Percentiles rank a stretch among this genome's conserved stretches.
Evolutionary conservation across 257 asterid species (phyloP).

Genomic region (Scutellaria baicalensis): DNA sequence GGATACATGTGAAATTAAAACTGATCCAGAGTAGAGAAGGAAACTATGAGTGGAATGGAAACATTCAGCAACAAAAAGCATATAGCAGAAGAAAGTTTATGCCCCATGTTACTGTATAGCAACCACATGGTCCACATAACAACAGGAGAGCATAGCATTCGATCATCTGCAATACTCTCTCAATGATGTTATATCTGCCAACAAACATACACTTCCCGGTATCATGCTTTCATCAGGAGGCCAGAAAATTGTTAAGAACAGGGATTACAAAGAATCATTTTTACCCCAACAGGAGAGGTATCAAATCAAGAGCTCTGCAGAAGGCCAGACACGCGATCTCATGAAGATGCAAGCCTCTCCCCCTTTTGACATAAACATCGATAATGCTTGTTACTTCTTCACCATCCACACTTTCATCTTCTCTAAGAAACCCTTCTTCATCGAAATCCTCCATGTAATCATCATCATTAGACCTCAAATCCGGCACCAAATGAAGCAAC

Average conservation of each 20-base stretch:
- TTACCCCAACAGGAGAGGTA: constrained; percentile 65
- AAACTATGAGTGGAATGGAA: neutral
- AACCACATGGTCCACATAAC: neutral
- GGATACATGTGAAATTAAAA: neutral
- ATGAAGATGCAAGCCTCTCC: constrained; percentile 67
- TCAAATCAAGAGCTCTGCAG: constrained; percentile 66
- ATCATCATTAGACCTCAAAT: constrained; percentile 42
- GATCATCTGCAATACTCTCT: neutral
- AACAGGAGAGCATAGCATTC: neutral
- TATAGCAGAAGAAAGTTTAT: neutral
- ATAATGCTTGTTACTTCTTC: constrained; percentile 33
- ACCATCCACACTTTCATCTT: constrained; percentile 33
- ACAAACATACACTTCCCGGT: neutral
- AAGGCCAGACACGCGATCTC: constrained; percentile 89
- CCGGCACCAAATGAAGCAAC: constrained; percentile 55
- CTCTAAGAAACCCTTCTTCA: constrained; percentile 43
- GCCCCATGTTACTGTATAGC: neutral
- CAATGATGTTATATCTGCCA: neutral
- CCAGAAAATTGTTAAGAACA: neutral
- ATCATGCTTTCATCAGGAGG: neutral
- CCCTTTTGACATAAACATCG: constrained; percentile 42
- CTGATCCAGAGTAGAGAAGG: neutral
- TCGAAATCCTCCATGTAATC: constrained; percentile 29
- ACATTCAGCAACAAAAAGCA: neutral
- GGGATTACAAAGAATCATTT: neutral